Evolutionary conservation across 805 yeast species (phyloP).

Genomic region (Candida nemodendra): DNA sequence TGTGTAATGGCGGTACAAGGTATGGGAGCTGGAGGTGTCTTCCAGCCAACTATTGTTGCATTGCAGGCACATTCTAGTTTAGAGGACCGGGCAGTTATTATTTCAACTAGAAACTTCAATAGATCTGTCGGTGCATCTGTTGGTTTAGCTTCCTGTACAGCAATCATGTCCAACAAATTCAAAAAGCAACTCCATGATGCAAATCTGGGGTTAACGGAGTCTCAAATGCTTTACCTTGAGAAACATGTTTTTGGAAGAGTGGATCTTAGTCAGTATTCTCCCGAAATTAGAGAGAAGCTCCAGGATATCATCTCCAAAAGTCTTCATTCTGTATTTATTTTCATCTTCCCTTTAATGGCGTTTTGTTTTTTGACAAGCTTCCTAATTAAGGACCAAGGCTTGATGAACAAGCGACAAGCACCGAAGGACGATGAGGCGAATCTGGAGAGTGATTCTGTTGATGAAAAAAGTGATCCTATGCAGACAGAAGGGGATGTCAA

Average conservation of each 20-base stretch:
- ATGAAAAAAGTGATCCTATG: not conserved
- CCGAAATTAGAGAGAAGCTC: constrained; percentile 23
- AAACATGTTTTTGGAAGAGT: constrained; percentile 33
- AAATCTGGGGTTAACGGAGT: constrained; percentile 10
- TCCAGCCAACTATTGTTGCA: constrained; percentile 58
- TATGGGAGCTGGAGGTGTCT: constrained; percentile 46
- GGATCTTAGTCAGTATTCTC: constrained; percentile 24
- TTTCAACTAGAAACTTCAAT: constrained; percentile 53
- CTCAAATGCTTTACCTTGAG: constrained; percentile 22
- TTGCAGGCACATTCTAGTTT: constrained; percentile 50
- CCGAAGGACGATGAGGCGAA: constrained; percentile 8
- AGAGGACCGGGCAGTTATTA: constrained; percentile 57
- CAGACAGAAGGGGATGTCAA: not conserved
- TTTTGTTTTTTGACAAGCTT: constrained; percentile 33
- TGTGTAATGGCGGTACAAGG: constrained; percentile 39
- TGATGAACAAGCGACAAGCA: no score
- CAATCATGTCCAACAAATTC: constrained; percentile 30
- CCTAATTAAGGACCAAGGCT: constrained; percentile 40
- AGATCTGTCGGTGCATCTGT: constrained; percentile 63
- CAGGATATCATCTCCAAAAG: constrained; percentile 31
- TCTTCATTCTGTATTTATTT: constrained; percentile 33
- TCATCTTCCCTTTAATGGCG: constrained; percentile 36
- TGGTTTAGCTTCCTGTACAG: constrained; percentile 47
- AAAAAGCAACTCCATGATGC: constrained; percentile 11
- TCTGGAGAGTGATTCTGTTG: not conserved